phyloP scores from a whole-genome alignment of 257 asterid species.

The Salvia rosmarinus region DNA sequence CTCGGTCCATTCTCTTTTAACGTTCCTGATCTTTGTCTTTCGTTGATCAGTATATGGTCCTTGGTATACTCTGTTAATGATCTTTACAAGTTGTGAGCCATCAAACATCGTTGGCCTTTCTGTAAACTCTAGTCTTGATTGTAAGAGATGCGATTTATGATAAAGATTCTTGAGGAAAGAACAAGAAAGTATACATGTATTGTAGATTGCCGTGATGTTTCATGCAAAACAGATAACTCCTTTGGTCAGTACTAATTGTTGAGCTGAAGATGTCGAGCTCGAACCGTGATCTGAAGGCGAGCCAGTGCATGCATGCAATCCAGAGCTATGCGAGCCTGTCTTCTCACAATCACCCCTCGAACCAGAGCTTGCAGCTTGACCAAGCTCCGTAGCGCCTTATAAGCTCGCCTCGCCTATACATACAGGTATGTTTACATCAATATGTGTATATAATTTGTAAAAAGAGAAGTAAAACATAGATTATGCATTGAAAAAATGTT shows the following conservation, averaged over 20 bases:
- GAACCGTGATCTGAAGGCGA: constrained; percentile 67
- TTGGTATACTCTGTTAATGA: constrained; percentile 4
- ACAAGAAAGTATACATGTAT: background rate
- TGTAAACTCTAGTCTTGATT: constrained; percentile 25
- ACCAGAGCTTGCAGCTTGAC: constrained; percentile 79
- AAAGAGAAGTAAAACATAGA: constrained; percentile 2
- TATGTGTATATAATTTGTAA: background rate
- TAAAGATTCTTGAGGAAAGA: background rate
- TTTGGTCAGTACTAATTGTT: constrained; percentile 9
- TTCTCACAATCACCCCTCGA: constrained; percentile 69
- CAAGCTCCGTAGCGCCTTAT: constrained; percentile 63
- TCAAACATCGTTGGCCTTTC: background rate
- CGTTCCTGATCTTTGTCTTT: constrained; percentile 32
- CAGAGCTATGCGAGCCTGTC: constrained; percentile 73
- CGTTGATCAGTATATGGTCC: constrained; percentile 23
- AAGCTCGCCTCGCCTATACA: constrained; percentile 68
- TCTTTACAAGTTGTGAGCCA: constrained; percentile 11
- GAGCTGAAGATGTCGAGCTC: constrained; percentile 65
- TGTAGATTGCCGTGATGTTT: background rate
- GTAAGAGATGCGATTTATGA: background rate
- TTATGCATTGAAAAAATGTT: constrained; percentile 7
- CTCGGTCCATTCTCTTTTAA: constrained; percentile 32
- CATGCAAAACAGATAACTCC: background rate
- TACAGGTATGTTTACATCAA: constrained; percentile 2
- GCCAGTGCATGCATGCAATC: constrained; percentile 82